Evolutionary conservation across 768 basidiomycete genomes (phyloP), one percentile per base, ranked within the genome.

Genomic region (Podaxis mareebaensis): DNA sequence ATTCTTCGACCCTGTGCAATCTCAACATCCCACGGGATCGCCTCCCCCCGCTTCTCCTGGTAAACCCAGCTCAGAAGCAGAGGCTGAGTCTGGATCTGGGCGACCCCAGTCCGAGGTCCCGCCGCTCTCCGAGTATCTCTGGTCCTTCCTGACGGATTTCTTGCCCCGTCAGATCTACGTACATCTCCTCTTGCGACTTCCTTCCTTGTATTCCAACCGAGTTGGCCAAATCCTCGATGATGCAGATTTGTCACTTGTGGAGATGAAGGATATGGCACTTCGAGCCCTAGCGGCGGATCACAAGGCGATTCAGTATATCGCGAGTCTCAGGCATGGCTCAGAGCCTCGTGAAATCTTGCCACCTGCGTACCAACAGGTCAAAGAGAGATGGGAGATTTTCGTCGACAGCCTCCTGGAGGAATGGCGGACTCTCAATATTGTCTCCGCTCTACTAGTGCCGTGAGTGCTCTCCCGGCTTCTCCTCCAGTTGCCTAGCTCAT

Each of bases 401-500:
- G 24, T 57, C 3, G 56, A 57, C 26, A 36, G 11, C 24, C 40
- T 57, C 2, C 2, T 57, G n/a, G 22, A 57, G 26, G 56, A 57
- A 24, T 57, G 56, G 56, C 42, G 15, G 4, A 44, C 56, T 36
- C 20, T 57, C 40, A 57, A 57, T 15, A 26, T 57, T 7, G 40
- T 57, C 15, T 57, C 56, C 10, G 56, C 56, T 28, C 22, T 57
- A 24, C 13, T 57, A 22, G 40, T 57, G 4, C 56, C 40, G 56
- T 57, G 12, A 12, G 56, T 56, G 5, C 24, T 15, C 7, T 5
- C n/a, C 26, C 13, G 10, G 7, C 17, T 20, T 38, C 13, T 54
- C 20, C 4, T 5, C 20, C 46, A 1, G 20, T 22, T 8, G 3
- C 3, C 39, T 20, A 13, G 20, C 56, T 44, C 3, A 57, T 57